Conservation (phyloP, 2,329 filamentous ascomycete genomes). For the Nemania abortiva region DNA sequence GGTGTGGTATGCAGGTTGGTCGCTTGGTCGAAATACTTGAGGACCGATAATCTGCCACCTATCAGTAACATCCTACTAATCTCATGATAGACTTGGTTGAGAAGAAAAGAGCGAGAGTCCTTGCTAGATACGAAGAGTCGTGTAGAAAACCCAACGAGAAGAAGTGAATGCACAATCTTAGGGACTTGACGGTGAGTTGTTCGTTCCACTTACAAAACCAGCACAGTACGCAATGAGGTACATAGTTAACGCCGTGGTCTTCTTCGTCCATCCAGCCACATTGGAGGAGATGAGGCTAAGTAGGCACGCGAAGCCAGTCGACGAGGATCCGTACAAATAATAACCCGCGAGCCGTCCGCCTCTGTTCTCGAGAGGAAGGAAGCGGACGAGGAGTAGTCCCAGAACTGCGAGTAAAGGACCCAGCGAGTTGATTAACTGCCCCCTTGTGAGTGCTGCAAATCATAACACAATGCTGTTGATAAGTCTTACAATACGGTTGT, state of each 20-base stretch:
- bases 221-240: slow-evolving; percentile 65
- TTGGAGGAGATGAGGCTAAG: slow-evolving; percentile 74
- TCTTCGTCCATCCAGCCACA: slow-evolving; percentile 68
- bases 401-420: slow-evolving; percentile 67
- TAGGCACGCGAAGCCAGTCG: slow-evolving; percentile 73
- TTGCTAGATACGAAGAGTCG: background rate
- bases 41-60: slow-evolving; percentile 56
- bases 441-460: slow-evolving; percentile 27
- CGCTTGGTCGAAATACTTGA: slow-evolving; percentile 67
- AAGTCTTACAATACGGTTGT: slow-evolving; percentile 62
- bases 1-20: slow-evolving; percentile 70
- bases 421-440: slow-evolving; percentile 61
- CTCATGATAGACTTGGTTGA: background rate
- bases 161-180: background rate
- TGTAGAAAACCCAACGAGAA: background rate
- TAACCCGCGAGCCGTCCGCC: slow-evolving; percentile 72
- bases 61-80: slow-evolving; percentile 6
- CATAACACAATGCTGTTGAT: slow-evolving; percentile 9
- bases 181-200: background rate
- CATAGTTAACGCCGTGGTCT: slow-evolving; percentile 68
- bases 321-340: slow-evolving; percentile 71
- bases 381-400: slow-evolving; percentile 74
- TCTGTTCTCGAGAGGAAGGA: slow-evolving; percentile 68
- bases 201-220: slow-evolving; percentile 59
- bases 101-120: background rate